These are phyloP conservation scores for Areca catechu DNA, from an alignment of 176 grass and related monocot genomes.

Conservation along the genomic window DNA sequence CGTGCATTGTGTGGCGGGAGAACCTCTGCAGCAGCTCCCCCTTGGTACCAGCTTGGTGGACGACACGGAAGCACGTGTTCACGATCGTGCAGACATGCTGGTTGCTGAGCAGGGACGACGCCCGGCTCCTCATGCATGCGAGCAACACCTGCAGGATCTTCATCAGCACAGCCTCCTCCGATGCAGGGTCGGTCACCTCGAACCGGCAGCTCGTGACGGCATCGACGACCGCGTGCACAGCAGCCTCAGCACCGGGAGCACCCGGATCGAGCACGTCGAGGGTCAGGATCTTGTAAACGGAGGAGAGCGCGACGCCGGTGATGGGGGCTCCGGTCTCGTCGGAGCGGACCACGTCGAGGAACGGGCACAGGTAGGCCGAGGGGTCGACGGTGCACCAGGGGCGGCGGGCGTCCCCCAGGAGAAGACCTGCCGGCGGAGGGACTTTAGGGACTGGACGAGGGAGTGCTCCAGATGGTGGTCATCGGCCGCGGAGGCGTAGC, in stretches of 20 bases:
- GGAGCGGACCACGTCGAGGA: constrained; percentile 84
- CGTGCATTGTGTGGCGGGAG: constrained; percentile 96
- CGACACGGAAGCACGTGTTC: constrained; percentile 90
- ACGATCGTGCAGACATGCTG: constrained; percentile 82
- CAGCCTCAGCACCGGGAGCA: constrained; percentile 28
- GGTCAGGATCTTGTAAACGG: constrained; percentile 81
- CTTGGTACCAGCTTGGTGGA: constrained; percentile 96
- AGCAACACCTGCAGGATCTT: constrained; percentile 87
- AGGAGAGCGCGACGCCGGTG: constrained; percentile 78
- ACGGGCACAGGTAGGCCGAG: constrained; percentile 63
- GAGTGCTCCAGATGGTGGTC: constrained; percentile 75
- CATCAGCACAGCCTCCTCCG: constrained; percentile 85
- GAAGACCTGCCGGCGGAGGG: constrained; percentile 56
- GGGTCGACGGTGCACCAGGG: constrained; percentile 40
- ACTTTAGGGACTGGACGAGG: constrained; percentile 61
- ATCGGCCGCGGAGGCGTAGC: constrained; percentile 40
- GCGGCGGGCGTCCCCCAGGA: constrained; percentile 27
- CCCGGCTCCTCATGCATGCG: constrained; percentile 56
- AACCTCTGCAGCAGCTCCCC: constrained; percentile 92
- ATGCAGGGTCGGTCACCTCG: constrained; percentile 89
- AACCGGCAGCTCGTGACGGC: constrained; percentile 82
- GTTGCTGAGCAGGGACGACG: constrained; percentile 48
- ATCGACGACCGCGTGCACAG: constrained; percentile 72
- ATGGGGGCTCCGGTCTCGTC: constrained; percentile 94
- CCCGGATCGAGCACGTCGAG: constrained; percentile 49